phyloP scores from a whole-genome alignment of 257 asterid species.

The Solanum pinnatisectum region DNA sequence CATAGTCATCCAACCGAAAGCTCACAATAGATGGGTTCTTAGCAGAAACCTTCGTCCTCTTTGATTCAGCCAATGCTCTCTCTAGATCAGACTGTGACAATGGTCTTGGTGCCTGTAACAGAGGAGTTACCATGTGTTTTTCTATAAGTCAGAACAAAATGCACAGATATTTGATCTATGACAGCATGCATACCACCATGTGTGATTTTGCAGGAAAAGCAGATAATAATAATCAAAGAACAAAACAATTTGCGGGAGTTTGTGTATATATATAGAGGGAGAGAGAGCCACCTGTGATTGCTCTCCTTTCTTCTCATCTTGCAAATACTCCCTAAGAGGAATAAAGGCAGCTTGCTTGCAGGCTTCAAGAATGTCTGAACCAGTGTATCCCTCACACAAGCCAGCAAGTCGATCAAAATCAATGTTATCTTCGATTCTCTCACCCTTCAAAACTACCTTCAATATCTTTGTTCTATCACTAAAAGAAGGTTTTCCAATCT shows the following conservation, averaged over 20 bases:
- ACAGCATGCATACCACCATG: not conserved
- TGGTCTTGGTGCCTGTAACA: slow-evolving; percentile 12
- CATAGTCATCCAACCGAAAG: slow-evolving; percentile 1
- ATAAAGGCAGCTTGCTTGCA: slow-evolving; percentile 18
- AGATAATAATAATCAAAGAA: not conserved
- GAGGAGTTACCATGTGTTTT: not conserved
- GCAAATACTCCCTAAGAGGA: slow-evolving; percentile 9
- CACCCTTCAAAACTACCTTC: slow-evolving; percentile 15
- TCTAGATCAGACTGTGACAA: slow-evolving; percentile 14
- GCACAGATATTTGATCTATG: not conserved
- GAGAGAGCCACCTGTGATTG: slow-evolving; percentile 2
- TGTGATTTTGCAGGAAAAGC: not conserved
- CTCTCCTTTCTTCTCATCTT: slow-evolving; percentile 12
- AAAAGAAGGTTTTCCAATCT: slow-evolving; percentile 12
- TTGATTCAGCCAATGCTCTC: slow-evolving; percentile 9
- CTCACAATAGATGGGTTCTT: not conserved
- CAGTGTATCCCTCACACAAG: slow-evolving; percentile 18
- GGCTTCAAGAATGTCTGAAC: slow-evolving; percentile 14
- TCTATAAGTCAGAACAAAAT: not conserved
- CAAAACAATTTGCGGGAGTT: not conserved
- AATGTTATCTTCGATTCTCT: slow-evolving; percentile 4
- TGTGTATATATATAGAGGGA: not conserved
- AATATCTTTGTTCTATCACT: slow-evolving; percentile 9
- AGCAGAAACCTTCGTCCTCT: not conserved
- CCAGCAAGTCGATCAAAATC: slow-evolving; percentile 8